Evolutionary conservation across 352 stramenopile genomes (phyloP), one percentile per base, ranked within the genome.

Genomic region (Blastocystis sp.): DNA sequence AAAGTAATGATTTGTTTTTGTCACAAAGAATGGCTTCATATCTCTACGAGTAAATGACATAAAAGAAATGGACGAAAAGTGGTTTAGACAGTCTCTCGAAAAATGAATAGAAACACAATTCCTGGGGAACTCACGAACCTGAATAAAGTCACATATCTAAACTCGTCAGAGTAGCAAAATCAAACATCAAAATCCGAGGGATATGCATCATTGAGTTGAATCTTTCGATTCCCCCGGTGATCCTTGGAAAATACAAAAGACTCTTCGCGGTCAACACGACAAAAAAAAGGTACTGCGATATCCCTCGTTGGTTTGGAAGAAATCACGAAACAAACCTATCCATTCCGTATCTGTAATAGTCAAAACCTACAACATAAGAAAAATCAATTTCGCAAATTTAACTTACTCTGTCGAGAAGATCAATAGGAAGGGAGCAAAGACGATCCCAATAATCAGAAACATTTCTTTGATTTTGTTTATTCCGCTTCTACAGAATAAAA

Each of bases 321-420:
- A 53, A 7, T 34, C 53, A 68, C 53, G 63, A 37, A 85, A 85
- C 11, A 65, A 16, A 16, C 68, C 55, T 1, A 85, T 69, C 73
- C 73, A 85, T 69, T 85, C 73, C 20, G 43, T 30, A 34, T 85
- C 53, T 26, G 30, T 66, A 18, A 85, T 43, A 8, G 73, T 85
- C 7, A 85, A 41, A 69, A 85, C 26, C 73, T 85, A 85, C 1
- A 66, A 65, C 26, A 43, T 13, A 43, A 85, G 53, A 6, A 85
- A 9, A 34, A 24, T 41, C 26, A 20, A 3, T 11, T 5, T 3
- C 13, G 7, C 13, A 68, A 34, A 43, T 24, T 50, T 39, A 24
- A 78, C 30, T 2, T 85, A 85, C 73, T 85, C 41, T 85, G 30
- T 85, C 73, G 1, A 85, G 47, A 18, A 65, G 37, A 66, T 85